phyloP scores from a whole-genome alignment of 192 early-diverging fungal genomes.

The Coemansia sp. region DNA sequence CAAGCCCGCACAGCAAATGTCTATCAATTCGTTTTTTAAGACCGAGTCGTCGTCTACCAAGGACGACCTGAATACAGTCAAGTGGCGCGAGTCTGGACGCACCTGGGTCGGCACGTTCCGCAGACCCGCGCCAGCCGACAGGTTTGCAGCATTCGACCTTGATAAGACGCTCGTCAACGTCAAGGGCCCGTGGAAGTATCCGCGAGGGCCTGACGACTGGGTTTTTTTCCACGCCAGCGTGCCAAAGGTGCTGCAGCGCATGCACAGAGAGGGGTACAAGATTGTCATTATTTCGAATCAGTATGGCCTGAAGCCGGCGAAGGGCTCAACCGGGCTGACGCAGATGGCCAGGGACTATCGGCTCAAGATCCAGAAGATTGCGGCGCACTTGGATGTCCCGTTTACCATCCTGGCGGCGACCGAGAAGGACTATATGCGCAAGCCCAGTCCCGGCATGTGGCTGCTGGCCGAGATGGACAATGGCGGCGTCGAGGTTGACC shows the following conservation, averaged over 20 bases:
- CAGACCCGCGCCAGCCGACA: constrained; percentile 20
- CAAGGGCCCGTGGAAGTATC: constrained; percentile 57
- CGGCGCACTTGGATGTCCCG: constrained; percentile 70
- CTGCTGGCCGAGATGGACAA: constrained; percentile 31
- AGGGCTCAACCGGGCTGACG: constrained; percentile 14
- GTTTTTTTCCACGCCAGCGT: constrained; percentile 59
- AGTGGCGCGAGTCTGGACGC: constrained; percentile 32
- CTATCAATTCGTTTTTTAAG: constrained; percentile 17
- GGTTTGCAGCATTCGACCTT: constrained; percentile 51
- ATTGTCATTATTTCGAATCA: constrained; percentile 39
- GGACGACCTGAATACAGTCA: background rate
- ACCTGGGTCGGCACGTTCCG: constrained; percentile 46
- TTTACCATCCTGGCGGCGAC: constrained; percentile 70
- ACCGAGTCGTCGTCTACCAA: background rate
- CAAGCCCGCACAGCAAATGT: constrained; percentile 10
- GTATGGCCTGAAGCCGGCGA: constrained; percentile 14
- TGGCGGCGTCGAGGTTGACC: constrained; percentile 47
- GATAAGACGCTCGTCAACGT: constrained; percentile 74
- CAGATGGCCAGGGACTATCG: constrained; percentile 32
- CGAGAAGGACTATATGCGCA: constrained; percentile 57
- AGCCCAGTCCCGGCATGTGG: constrained; percentile 49
- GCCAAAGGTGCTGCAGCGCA: constrained; percentile 54
- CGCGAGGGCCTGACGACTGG: constrained; percentile 81
- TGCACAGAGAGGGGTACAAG: constrained; percentile 62
- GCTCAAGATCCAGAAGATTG: constrained; percentile 69